Evolutionary conservation across 2,329 filamentous ascomycete species (phyloP), one percentile per base, ranked within the genome.

Genomic region (Chaetomiaceae sp.): DNA sequence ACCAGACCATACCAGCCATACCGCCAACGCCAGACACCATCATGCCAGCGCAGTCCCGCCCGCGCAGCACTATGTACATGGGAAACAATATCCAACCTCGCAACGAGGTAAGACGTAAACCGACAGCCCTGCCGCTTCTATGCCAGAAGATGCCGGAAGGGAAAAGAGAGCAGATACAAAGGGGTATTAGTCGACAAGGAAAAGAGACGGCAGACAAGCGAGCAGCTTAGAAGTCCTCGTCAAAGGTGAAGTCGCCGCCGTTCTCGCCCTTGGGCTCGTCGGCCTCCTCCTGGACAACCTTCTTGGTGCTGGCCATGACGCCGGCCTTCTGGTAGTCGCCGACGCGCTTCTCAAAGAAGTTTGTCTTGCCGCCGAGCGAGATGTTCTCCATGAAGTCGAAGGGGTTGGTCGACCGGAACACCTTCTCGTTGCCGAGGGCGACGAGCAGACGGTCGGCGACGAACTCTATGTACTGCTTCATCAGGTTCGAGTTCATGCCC

Each of bases 341-440:
- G 54, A 99, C 94, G 65, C 94, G 90, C 88, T 99, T 99, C 87
- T 99, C 94, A 72, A 99, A 99, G 84, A 99, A 99, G 85, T 99
- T 99, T 72, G 94, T 99, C 88, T 99, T 99, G 75, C 94, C 94
- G 48, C 91, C 89, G 11, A 99, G 83, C 20, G 94, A 97, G 74
- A 99, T 99, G 77, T 96, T 96, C 82, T 99, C 94, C 94, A 99
- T 99, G 75, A 99, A 99, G 81, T 99, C 94, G 72, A 99, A 99
- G 70, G 94, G 94, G 78, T 99, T 99, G 71, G 86, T 83, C 23
- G 87, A 79, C 69, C 94, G 89, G 84, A 95, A 99, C 66, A 88
- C 80, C 81, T 96, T 97, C 65, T 88, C 82, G 74, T 96, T 96
- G 67, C 94, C 94, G 43, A 99, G 88, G 29, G 94, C 86, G 55